Conservation (phyloP, 2,329 filamentous ascomycete species). For the Gaeumannomyces tritici region DNA sequence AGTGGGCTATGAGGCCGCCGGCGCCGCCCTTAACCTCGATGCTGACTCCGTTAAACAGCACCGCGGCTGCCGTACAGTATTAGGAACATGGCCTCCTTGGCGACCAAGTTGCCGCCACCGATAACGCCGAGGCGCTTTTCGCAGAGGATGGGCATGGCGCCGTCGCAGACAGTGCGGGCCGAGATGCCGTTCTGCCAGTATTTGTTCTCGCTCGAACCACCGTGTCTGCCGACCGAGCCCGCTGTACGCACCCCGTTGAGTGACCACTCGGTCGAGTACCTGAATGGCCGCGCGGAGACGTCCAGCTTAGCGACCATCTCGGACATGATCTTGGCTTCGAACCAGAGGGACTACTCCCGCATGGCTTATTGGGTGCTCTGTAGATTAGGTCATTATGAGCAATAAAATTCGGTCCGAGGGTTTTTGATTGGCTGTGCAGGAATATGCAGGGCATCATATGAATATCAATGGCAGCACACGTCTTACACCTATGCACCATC, state of each 20-base stretch:
- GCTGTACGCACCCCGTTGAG: slow-evolving; percentile 79
- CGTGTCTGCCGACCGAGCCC: slow-evolving; percentile 75
- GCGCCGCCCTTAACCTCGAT: slow-evolving; percentile 88
- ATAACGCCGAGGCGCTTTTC: slow-evolving; percentile 95
- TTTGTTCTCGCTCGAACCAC: slow-evolving; percentile 79
- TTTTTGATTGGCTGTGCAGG: no score
- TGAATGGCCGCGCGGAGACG: slow-evolving; percentile 76
- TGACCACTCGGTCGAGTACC: slow-evolving; percentile 83
- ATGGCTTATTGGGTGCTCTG: slow-evolving; percentile 42
- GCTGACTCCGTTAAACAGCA: slow-evolving; percentile 84
- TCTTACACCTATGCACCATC: no score
- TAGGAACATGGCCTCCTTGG: slow-evolving; percentile 93
- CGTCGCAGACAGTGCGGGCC: slow-evolving; percentile 95
- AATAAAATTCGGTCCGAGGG: no score
- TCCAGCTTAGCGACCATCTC: slow-evolving; percentile 90
- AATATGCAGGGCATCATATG: no score
- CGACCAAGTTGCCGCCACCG: slow-evolving; percentile 91
- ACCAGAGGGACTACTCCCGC: slow-evolving; percentile 81
- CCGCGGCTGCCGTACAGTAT: slow-evolving; percentile 97
- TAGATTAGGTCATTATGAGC: no score
- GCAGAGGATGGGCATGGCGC: slow-evolving; percentile 92
- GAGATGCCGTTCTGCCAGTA: slow-evolving; percentile 98
- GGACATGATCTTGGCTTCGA: slow-evolving; percentile 86
- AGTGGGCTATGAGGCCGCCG: no score
- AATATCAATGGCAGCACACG: no score